Evolutionary conservation across 2,329 filamentous ascomycete species (phyloP).

Genomic region (Nothophoma quercina): DNA sequence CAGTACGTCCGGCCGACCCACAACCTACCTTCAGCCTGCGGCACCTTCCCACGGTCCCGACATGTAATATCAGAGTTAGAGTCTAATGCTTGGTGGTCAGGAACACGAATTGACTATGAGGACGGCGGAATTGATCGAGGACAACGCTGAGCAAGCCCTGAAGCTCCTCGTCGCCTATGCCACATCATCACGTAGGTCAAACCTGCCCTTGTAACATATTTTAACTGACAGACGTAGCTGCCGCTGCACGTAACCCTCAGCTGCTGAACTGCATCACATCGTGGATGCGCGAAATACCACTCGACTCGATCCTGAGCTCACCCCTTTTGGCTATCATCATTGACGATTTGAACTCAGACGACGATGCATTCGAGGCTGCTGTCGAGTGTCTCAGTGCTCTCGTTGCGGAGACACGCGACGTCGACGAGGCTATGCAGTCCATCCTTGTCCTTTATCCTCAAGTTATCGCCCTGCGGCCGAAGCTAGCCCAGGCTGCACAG

Average conservation of each 20-base stretch:
- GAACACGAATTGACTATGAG: constrained; percentile 91
- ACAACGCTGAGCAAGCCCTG: constrained; percentile 89
- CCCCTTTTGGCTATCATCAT: constrained; percentile 84
- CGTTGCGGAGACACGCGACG: constrained; percentile 89
- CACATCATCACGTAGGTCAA: constrained; percentile 80
- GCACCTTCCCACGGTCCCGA: constrained; percentile 46
- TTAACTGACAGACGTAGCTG: constrained; percentile 52
- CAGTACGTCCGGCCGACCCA: constrained; percentile 79
- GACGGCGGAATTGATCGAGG: constrained; percentile 86
- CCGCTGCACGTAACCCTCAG: constrained; percentile 84
- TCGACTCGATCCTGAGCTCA: constrained; percentile 82
- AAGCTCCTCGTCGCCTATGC: constrained; percentile 88
- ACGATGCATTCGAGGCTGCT: constrained; percentile 82
- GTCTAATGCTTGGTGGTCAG: constrained; percentile 62
- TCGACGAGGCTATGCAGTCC: constrained; percentile 84
- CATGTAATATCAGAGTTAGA: constrained; percentile 48
- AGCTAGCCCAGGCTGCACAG: constrained; percentile 76
- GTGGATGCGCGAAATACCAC: constrained; percentile 92
- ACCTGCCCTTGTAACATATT: background rate
- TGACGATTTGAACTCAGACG: constrained; percentile 77
- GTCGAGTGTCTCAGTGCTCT: constrained; percentile 93
- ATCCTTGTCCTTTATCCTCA: constrained; percentile 86
- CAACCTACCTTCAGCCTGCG: constrained; percentile 48
- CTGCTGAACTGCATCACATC: constrained; percentile 95
- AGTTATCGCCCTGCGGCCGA: constrained; percentile 77